Evolutionary conservation across 2,329 filamentous ascomycete genomes (phyloP), one percentile per base, ranked within the genome.

Genomic region (Ilyonectria destructans): DNA sequence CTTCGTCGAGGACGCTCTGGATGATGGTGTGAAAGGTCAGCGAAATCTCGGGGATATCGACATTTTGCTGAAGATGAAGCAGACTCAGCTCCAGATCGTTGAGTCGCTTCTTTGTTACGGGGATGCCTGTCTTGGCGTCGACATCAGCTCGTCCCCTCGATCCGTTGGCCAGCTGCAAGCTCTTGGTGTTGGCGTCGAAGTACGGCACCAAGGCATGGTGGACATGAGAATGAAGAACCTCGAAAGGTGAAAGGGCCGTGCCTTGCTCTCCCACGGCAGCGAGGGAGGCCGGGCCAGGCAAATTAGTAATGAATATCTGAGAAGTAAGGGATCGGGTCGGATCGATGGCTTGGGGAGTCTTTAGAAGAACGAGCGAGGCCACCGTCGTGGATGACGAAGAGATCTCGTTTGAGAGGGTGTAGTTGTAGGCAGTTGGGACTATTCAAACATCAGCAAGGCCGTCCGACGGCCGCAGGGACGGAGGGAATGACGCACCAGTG

Each of bases 41-140:
- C 19, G 93, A 92, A 58, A 98, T 88, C 75, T 97, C 94, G 21
- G 96, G 96, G 60, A 99, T 98, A 81, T 99, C 97, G 63, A 97
- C 95, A 82, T 99, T 98, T 81, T 99, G 95, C 82, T 98, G 95
- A 62, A 99, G 86, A 78, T 99, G 96, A 65, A 95, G 88, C 77
- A 99, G 85, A 74, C 93, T 96, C 75, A 97, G 87, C 80, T 97
- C 95, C 74, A 99, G 84, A 80, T 99, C 97, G 58, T 96, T 96
- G 80, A 98, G 92, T 78, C 95, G 94, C 88, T 97, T 97, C 86
- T 97, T 97, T 21, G 96, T 96, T n/a, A 96, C 94, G 17, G 96
- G 95, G 70, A 99, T 95, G 68, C 96, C 96, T 19, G 94, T 97
- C 84, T 97, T 97, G 51, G 93, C 91, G 78, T 98, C 96, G 58